Conservation (phyloP, 495 filamentous ascomycete species). For the Letharia lupina region DNA sequence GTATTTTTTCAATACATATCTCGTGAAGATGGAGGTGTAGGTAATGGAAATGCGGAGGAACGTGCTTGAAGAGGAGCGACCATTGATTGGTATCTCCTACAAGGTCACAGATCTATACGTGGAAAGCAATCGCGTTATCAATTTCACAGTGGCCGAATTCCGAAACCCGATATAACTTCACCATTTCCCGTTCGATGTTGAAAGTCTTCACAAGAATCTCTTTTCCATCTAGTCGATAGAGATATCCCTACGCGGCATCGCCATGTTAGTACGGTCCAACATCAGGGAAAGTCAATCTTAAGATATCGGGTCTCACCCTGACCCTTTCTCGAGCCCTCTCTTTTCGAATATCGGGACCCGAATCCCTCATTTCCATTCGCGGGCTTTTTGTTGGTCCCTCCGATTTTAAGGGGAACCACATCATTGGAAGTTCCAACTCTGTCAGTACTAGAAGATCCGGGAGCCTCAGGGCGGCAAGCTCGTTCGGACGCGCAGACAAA, state of each 20-base stretch:
- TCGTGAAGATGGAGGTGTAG: background rate
- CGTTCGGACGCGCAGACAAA: background rate
- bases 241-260: background rate
- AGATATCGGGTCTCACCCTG: constrained; percentile 2
- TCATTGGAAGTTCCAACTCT: constrained; percentile 2
- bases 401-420: constrained; percentile 5
- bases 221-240: constrained; percentile 2
- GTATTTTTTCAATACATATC: background rate
- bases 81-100: background rate
- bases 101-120: background rate
- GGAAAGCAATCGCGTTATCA: constrained; percentile 8
- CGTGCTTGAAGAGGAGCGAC: background rate
- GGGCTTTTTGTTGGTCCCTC: background rate
- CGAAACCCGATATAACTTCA: constrained; percentile 3
- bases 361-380: background rate
- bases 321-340: constrained; percentile 2
- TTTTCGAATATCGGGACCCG: constrained; percentile 3
- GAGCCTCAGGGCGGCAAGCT: constrained; percentile 3
- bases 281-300: constrained; percentile 1
- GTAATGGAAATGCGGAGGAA: background rate
- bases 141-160: background rate
- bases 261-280: constrained; percentile 9
- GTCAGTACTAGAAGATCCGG: constrained; percentile 5
- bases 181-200: constrained; percentile 11
- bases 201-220: constrained; percentile 7